Base-by-base conservation (phyloP, 768 basidiomycete genomes). In the Tulasnella calospora region DNA sequence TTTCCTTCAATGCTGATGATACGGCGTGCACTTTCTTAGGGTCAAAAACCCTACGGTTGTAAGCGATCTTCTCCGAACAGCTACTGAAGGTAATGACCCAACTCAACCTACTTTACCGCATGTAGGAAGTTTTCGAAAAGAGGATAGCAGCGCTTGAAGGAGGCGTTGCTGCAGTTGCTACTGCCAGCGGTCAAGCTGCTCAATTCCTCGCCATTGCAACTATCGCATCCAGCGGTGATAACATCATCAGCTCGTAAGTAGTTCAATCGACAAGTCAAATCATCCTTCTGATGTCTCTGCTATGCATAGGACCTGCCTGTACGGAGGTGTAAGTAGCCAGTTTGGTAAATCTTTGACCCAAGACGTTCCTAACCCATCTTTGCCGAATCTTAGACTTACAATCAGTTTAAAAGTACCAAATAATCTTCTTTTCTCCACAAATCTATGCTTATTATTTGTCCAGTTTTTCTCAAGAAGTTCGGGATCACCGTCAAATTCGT, bases 141-240 rank as follows among this genome's bases (percentile, higher is more conserved):
- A 44, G 44, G 44, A 44, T 44, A 3, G 44, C 44, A 44, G 44
- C 44, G 44, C 44, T 44, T 23, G 93, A 95, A 83, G 92, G 92
- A 13, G 94, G 94, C 30, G 86, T 86, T 1, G 92, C 92, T 0
- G 93, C 93, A 7, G 87, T 94, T 3, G 92, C 92, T 3, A 87
- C 87, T 3, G 85, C 92, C 3, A 92, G 91, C 76, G 94, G 93
- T 0, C 92, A 93, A 82, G 86, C 91, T 8, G 94, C 93, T 0
- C 92, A 94, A 81, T 92, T 94, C 84, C 85, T 93, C 83, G 87
- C 92, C 2, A 89, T 94, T 79, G 83, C 88, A 0, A 87, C 89
- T 36, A 83, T 93, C 57, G 89, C 91, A 0, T 84, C 86, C 0
- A 82, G 87, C 8, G 93, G 93, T 0, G 93, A 94, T 82, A 95